Evolutionary conservation across 306 rosid genomes (phyloP).

Genomic region (Pachyrhizus erosus): DNA sequence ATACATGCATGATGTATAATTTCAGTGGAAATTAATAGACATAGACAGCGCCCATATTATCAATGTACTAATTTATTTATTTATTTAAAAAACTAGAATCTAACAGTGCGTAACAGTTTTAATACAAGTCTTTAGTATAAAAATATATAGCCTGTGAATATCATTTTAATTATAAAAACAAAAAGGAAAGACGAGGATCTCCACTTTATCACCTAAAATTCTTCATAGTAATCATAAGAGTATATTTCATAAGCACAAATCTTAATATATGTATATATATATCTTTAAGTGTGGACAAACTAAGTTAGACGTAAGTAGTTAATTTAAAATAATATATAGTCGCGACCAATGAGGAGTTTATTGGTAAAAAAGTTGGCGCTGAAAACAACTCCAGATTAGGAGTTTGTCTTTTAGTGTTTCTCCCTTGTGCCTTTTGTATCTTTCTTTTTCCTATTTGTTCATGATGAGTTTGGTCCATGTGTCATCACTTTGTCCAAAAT

Average conservation of each 20-base stretch:
- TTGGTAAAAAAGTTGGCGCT: constrained; percentile 50
- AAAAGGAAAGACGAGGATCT: constrained; percentile 23
- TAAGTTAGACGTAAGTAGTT: constrained; percentile 41
- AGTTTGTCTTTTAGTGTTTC: constrained; percentile 54
- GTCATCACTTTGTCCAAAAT: constrained; percentile 27
- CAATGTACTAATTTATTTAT: no score
- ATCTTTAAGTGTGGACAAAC: constrained; percentile 47
- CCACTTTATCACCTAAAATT: constrained; percentile 42
- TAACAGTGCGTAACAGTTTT: neutral
- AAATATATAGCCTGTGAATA: neutral
- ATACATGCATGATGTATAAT: constrained; percentile 24
- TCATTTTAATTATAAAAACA: constrained; percentile 17
- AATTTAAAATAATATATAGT: constrained; percentile 37
- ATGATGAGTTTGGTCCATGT: constrained; percentile 38
- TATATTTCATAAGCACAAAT: constrained; percentile 42
- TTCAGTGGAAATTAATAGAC: neutral
- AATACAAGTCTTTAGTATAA: neutral
- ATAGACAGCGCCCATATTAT: neutral
- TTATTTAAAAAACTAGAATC: neutral
- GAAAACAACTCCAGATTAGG: constrained; percentile 55
- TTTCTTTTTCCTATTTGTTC: constrained; percentile 36
- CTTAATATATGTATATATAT: constrained; percentile 37
- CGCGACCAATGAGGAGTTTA: constrained; percentile 41
- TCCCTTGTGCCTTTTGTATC: neutral
- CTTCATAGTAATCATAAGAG: constrained; percentile 46